Conservation (phyloP, 208 protist genomes). For the Acanthamoeba sp. region DNA sequence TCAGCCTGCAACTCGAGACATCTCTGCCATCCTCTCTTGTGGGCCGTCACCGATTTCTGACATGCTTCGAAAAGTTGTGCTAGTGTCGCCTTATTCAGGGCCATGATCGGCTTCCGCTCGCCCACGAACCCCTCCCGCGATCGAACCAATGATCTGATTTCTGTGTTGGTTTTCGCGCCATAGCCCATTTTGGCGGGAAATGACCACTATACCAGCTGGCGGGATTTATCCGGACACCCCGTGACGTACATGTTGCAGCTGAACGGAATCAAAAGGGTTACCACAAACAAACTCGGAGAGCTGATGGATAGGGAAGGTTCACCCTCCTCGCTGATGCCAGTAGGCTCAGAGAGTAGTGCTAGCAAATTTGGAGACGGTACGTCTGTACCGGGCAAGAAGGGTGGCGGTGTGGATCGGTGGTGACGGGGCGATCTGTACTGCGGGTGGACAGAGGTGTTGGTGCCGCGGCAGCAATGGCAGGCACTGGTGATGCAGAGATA, state of each 20-base stretch:
- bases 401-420: no score
- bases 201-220: no score
- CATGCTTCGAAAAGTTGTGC: slow-evolving; percentile 12
- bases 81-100: neutral
- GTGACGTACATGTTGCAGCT: no score
- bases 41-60: slow-evolving; percentile 8
- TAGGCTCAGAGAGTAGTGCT: neutral
- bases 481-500: slow-evolving; percentile 3
- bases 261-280: no score
- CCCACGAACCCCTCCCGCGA: no score
- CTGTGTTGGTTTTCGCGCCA: no score
- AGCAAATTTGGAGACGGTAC: neutral
- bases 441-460: slow-evolving; percentile 20
- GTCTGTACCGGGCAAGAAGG: neutral
- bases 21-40: slow-evolving; percentile 25
- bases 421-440: no score
- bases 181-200: no score
- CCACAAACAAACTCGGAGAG: neutral
- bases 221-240: no score
- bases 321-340: neutral
- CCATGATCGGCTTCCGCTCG: neutral
- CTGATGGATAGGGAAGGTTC: neutral
- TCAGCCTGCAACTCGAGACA: neutral
- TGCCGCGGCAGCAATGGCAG: slow-evolving; percentile 36
- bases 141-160: no score